A percentile compares a stretch with the other conserved stretches of the same genome.
Evolutionary conservation across 768 basidiomycete species (phyloP).

Genomic region (Boletales sp.): DNA sequence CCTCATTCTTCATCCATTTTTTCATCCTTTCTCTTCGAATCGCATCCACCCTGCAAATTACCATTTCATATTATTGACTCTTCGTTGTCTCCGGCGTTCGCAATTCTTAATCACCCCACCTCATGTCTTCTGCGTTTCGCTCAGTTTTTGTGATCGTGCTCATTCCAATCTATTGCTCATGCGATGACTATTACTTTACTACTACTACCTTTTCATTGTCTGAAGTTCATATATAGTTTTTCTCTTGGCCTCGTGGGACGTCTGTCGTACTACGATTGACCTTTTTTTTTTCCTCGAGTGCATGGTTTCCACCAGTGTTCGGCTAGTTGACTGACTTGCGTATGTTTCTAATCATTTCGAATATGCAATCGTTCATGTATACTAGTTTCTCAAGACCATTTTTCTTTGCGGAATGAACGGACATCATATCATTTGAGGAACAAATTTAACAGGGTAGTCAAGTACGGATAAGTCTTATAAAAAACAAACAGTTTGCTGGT

Average conservation of each 20-base stretch:
- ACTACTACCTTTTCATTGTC: conserved; percentile 21
- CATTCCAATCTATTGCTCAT: conserved; percentile 26
- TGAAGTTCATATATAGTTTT: conserved; percentile 19
- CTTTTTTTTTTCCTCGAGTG: conserved; percentile 3
- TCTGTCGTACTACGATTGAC: conserved; percentile 12
- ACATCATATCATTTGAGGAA: not conserved
- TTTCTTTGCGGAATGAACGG: conserved; percentile 4
- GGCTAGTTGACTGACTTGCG: not conserved
- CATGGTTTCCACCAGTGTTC: conserved; percentile 6
- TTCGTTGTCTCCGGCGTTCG: conserved; percentile 15
- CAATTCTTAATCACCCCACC: conserved; percentile 29
- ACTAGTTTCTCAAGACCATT: conserved; percentile 12
- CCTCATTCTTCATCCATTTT: conserved; percentile 25
- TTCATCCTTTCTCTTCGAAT: conserved; percentile 19
- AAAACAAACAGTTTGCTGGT: too few species aligned
- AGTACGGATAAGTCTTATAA: too few species aligned
- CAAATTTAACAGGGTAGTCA: not conserved
- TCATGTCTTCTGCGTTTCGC: conserved; percentile 15
- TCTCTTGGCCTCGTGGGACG: conserved; percentile 4
- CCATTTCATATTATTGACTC: conserved; percentile 30
- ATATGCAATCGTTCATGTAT: conserved; percentile 24
- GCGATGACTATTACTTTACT: conserved; percentile 32
- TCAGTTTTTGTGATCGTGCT: conserved; percentile 16
- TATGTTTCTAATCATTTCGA: conserved; percentile 12
- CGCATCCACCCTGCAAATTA: conserved; percentile 28